Conservation (phyloP, 805 yeast genomes). For the Saccharomycopsis fermentans region DNA sequence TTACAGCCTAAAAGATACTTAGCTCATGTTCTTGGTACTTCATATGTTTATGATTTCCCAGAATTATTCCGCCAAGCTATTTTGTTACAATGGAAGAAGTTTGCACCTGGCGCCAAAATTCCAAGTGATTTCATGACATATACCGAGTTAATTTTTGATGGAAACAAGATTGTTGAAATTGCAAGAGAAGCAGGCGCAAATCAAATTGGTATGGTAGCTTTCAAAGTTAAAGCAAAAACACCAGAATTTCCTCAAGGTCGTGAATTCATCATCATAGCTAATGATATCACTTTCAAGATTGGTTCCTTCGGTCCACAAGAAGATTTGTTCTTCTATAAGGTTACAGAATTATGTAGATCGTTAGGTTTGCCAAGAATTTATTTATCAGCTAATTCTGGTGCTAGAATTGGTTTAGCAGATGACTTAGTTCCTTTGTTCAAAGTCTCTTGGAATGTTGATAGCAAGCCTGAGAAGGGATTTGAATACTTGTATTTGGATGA, state of each 20-base stretch:
- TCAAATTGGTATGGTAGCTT: constrained; percentile 95
- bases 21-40: constrained; percentile 97
- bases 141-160: constrained; percentile 78
- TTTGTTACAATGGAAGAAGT: constrained; percentile 71
- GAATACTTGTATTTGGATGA: constrained; percentile 72
- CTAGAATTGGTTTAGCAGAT: constrained; percentile 96
- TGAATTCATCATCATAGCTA: constrained; percentile 84
- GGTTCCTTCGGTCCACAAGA: constrained; percentile 98
- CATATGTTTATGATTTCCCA: constrained; percentile 98
- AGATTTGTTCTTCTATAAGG: constrained; percentile 83
- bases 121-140: constrained; percentile 74
- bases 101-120: constrained; percentile 42
- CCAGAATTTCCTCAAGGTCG: constrained; percentile 98
- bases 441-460: constrained; percentile 84
- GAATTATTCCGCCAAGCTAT: constrained; percentile 94
- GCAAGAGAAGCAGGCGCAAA: constrained; percentile 95
- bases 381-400: constrained; percentile 97
- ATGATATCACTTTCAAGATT: constrained; percentile 94
- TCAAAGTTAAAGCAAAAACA: constrained; percentile 81
- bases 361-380: constrained; percentile 93
- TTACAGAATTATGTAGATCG: constrained; percentile 83
- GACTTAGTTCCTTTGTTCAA: constrained; percentile 82
- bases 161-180: constrained; percentile 73
- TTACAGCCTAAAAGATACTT: constrained; percentile 97
- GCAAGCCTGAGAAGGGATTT: constrained; percentile 77